Evolutionary conservation across 2,329 filamentous ascomycete species (phyloP).

Genomic region (Cordyceps pruinosa): DNA sequence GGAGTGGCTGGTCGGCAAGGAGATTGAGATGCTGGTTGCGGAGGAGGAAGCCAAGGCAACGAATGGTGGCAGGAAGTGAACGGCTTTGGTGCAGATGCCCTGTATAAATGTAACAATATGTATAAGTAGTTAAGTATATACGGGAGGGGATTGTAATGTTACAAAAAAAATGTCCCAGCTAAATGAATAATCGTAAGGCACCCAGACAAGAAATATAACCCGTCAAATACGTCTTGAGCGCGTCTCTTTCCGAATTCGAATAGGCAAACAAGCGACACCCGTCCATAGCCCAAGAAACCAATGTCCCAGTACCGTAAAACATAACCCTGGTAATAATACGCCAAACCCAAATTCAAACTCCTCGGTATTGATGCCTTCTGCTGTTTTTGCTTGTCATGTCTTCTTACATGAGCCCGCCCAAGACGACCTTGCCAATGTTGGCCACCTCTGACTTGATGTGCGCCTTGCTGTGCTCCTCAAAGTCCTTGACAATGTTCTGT

Average conservation of each 20-base stretch:
- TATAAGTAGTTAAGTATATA: neutral
- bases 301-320: neutral
- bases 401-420: slow-evolving; percentile 70
- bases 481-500: slow-evolving; percentile 80
- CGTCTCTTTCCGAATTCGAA: neutral
- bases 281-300: neutral
- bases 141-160: neutral
- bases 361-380: neutral
- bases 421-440: slow-evolving; percentile 79
- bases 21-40: slow-evolving; percentile 65
- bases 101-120: neutral
- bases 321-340: neutral
- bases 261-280: neutral
- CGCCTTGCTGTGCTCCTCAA: slow-evolving; percentile 76
- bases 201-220: neutral
- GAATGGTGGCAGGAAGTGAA: neutral
- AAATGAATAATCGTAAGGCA: neutral
- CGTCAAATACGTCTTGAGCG: neutral
- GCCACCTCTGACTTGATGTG: slow-evolving; percentile 75
- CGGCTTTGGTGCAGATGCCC: no score
- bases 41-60: slow-evolving; percentile 43
- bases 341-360: slow-evolving; percentile 4
- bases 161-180: neutral
- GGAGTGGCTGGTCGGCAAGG: slow-evolving; percentile 66
- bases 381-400: neutral